phyloP scores from a whole-genome alignment of 352 stramenopile species.

The Peronospora destructor region DNA sequence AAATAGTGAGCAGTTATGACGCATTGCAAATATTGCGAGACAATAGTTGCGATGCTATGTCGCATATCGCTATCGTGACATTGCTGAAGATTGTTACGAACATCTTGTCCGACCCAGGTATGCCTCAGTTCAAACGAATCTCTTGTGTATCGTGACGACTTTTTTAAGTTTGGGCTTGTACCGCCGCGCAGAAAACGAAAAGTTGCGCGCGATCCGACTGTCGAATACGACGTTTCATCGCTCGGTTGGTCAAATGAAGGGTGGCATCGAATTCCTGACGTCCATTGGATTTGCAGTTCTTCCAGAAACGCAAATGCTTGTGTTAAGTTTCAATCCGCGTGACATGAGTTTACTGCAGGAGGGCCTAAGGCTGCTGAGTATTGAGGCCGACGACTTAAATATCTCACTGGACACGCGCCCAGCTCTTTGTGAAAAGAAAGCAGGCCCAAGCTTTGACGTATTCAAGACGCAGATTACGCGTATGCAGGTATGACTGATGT shows the following conservation, averaged over 20 bases:
- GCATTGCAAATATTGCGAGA: constrained; percentile 66
- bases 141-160: background rate
- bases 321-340: constrained; percentile 17
- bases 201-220: constrained; percentile 74
- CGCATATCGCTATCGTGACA: constrained; percentile 47
- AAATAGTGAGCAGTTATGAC: constrained; percentile 42
- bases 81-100: constrained; percentile 86
- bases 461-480: constrained; percentile 83
- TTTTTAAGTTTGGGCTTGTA: constrained; percentile 1
- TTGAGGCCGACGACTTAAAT: constrained; percentile 71
- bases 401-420: constrained; percentile 45
- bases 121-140: background rate
- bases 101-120: constrained; percentile 74
- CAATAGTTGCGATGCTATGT: constrained; percentile 71
- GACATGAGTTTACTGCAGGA: constrained; percentile 40
- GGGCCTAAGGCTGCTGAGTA: constrained; percentile 48
- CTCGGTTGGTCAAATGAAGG: constrained; percentile 53
- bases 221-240: constrained; percentile 69
- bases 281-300: constrained; percentile 61
- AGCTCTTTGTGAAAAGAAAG: constrained; percentile 34
- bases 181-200: constrained; percentile 56
- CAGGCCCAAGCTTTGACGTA: constrained; percentile 57
- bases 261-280: constrained; percentile 64
- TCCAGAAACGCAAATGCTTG: constrained; percentile 43
- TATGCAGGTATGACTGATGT: constrained; percentile 40